A percentile compares a stretch with the other conserved stretches of the same genome.
These are phyloP conservation scores for Fusarium begoniae DNA, from an alignment of 2,329 filamentous ascomycete genomes.

Conservation along the genomic window DNA sequence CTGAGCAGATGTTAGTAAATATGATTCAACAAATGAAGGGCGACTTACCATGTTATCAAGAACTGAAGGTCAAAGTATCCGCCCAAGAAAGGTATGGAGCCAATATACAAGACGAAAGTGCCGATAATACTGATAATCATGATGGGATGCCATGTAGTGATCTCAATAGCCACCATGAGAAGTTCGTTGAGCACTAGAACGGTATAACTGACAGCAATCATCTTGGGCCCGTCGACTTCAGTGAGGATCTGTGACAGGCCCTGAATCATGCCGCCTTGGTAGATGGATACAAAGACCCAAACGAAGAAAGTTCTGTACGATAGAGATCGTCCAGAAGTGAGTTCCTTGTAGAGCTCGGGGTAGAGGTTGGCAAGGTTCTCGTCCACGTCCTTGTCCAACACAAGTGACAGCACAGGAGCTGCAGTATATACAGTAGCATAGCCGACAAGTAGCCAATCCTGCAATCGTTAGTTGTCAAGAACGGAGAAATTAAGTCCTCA, in stretches of 20 bases:
- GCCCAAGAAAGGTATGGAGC: slow-evolving; percentile 84
- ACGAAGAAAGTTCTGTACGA: slow-evolving; percentile 96
- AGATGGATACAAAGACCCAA: slow-evolving; percentile 94
- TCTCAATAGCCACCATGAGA: slow-evolving; percentile 95
- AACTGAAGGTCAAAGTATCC: slow-evolving; percentile 90
- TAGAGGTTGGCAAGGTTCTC: slow-evolving; percentile 94
- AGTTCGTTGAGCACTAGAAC: slow-evolving; percentile 94
- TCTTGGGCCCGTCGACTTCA: slow-evolving; percentile 74
- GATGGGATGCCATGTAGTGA: slow-evolving; percentile 95
- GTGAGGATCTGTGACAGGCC: slow-evolving; percentile 91
- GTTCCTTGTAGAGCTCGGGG: slow-evolving; percentile 95
- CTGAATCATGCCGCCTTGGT: slow-evolving; percentile 95
- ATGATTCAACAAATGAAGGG: neutral
- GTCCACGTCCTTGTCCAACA: slow-evolving; percentile 94
- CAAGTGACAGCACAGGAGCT: slow-evolving; percentile 88
- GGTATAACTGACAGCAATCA: slow-evolving; percentile 93
- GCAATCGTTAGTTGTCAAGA: slow-evolving; percentile 32
- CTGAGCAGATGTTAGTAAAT: slow-evolving; percentile 51
- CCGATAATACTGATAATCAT: slow-evolving; percentile 89
- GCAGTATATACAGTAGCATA: slow-evolving; percentile 98
- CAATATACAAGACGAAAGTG: slow-evolving; percentile 82
- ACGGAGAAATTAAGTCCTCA: neutral
- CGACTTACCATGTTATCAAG: slow-evolving; percentile 72
- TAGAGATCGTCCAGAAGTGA: slow-evolving; percentile 87
- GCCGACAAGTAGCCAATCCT: slow-evolving; percentile 95